A percentile compares a stretch with the other conserved stretches of the same genome.
Conservation (phyloP, 176 grass and related monocot genomes). For the Chrysopogon serrulatus region DNA sequence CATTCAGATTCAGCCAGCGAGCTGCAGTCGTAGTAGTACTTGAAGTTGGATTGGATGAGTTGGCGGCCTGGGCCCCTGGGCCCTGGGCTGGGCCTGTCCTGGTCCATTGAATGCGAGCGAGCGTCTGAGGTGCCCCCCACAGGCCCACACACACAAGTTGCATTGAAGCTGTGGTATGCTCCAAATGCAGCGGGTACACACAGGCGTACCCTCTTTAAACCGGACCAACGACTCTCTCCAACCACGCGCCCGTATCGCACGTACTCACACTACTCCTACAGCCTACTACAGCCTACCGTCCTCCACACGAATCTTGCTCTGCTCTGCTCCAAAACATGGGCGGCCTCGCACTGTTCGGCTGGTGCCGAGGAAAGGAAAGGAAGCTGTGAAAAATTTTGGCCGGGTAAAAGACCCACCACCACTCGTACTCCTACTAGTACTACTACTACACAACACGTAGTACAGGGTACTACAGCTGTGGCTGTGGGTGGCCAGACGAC, state of each 20-base stretch:
- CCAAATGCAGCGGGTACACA: background rate
- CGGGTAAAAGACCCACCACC: background rate
- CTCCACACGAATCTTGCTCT: background rate
- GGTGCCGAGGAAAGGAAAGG: no score
- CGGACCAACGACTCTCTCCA: slow-evolving; percentile 14
- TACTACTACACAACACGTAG: background rate
- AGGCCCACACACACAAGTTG: background rate
- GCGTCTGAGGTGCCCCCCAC: background rate
- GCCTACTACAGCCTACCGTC: no score
- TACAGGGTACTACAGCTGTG: no score
- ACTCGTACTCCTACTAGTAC: background rate
- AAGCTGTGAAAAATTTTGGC: background rate
- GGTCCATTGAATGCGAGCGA: background rate
- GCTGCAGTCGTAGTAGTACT: no score
- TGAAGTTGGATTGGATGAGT: background rate
- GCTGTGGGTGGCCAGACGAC: background rate
- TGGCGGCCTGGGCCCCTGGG: no score
- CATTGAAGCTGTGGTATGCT: background rate
- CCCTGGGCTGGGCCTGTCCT: no score
- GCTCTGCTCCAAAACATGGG: background rate
- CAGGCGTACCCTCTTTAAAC: background rate
- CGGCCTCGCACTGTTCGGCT: background rate
- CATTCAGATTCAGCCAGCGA: no score
- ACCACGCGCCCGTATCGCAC: background rate
- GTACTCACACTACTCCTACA: background rate